Conservation (phyloP, 73 alveolate genomes). For the Blepharisma stoltei region DNA sequence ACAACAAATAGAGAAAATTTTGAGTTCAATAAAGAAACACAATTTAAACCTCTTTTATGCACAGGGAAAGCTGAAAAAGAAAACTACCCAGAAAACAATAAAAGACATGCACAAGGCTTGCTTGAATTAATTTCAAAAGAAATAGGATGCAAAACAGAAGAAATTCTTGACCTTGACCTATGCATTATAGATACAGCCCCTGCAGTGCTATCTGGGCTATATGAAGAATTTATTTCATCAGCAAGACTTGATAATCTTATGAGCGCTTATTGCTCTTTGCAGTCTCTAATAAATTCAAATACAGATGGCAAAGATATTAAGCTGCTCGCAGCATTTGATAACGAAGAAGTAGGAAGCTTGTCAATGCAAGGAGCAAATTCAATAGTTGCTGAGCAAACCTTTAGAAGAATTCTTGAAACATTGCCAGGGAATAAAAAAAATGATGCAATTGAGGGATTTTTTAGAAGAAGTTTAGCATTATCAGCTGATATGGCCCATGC, state of each 20-base stretch:
- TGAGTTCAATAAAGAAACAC: constrained; percentile 78
- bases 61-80: constrained; percentile 55
- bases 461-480: constrained; percentile 18
- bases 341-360: constrained; percentile 89
- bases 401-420: constrained; percentile 70
- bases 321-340: constrained; percentile 82
- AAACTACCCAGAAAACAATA: constrained; percentile 34
- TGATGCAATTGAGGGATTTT: constrained; percentile 13
- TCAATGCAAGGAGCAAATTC: constrained; percentile 90
- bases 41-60: constrained; percentile 83
- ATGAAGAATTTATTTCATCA: constrained; percentile 85
- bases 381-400: constrained; percentile 69
- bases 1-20: constrained; percentile 69
- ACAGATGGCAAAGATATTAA: constrained; percentile 49
- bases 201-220: constrained; percentile 76
- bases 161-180: constrained; percentile 84
- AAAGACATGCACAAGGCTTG: constrained; percentile 48
- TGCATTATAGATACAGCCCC: constrained; percentile 80
- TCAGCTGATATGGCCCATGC: constrained; percentile 34
- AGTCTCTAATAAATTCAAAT: constrained; percentile 51
- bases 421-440: constrained; percentile 41
- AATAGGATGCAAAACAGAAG: constrained; percentile 56
- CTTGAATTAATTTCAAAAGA: constrained; percentile 67
- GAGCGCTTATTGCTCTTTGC: constrained; percentile 71
- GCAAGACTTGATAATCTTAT: constrained; percentile 87